These are phyloP conservation scores for Trichophyton benhamiae DNA, from an alignment of 2,329 filamentous ascomycete genomes.

Conservation along the genomic window DNA sequence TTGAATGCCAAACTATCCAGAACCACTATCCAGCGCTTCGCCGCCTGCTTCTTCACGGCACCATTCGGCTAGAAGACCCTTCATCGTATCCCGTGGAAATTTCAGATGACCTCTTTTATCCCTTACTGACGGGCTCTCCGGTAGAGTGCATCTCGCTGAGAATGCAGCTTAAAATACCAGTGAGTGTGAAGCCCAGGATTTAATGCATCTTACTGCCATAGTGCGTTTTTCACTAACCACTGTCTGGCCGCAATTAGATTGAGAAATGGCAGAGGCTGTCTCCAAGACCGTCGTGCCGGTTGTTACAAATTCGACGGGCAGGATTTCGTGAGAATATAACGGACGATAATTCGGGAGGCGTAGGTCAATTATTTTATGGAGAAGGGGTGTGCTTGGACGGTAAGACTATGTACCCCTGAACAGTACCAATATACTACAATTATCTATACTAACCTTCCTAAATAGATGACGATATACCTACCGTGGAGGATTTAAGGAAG, in stretches of 20 bases:
- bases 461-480: not conserved
- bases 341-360: no score
- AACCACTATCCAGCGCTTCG: not conserved
- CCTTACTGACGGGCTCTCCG: not conserved
- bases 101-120: not conserved
- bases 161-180: not conserved
- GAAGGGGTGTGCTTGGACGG: no score
- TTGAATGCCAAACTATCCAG: not conserved
- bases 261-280: not conserved
- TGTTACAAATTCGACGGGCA: not conserved
- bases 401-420: not conserved
- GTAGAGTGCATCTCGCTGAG: not conserved
- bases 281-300: not conserved
- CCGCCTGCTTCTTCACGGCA: not conserved
- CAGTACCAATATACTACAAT: not conserved
- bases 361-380: no score
- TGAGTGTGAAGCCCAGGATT: not conserved
- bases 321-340: no score
- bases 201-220: not conserved
- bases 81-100: no score
- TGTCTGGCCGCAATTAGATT: not conserved
- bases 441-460: no score
- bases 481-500: not conserved
- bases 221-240: not conserved
- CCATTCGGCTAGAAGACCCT: no score